phyloP scores from a whole-genome alignment of 768 basidiomycete genomes.

The Jaapia argillacea region DNA sequence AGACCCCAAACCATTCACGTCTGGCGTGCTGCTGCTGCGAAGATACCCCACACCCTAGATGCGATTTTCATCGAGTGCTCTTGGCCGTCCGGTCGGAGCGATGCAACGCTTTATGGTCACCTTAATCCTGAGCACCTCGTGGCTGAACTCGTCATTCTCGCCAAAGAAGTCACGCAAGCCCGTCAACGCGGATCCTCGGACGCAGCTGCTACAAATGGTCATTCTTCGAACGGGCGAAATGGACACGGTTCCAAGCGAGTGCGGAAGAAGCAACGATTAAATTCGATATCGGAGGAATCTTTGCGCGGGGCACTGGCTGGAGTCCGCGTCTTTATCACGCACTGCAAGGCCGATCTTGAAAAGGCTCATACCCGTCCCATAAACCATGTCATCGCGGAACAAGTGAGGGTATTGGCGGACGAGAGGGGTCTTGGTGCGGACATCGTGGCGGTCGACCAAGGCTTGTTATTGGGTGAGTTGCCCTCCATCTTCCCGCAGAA shows the following conservation, averaged over 20 bases:
- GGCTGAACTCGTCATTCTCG: conserved; percentile 63
- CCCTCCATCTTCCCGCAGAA: neutral
- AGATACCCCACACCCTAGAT: conserved; percentile 57
- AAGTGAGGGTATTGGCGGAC: conserved; percentile 56
- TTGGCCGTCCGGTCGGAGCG: conserved; percentile 62
- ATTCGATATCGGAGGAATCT: conserved; percentile 30
- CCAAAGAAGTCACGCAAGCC: conserved; percentile 49
- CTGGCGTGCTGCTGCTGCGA: conserved; percentile 76
- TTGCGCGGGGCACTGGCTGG: conserved; percentile 44
- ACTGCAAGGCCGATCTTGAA: conserved; percentile 76
- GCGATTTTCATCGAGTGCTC: conserved; percentile 96
- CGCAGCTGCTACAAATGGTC: neutral
- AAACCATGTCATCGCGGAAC: conserved; percentile 58
- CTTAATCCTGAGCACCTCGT: conserved; percentile 73
- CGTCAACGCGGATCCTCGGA: conserved; percentile 16
- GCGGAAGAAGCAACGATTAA: conserved; percentile 27
- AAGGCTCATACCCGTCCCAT: conserved; percentile 38
- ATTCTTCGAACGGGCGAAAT: too few species aligned
- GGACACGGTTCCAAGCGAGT: neutral
- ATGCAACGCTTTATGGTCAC: conserved; percentile 73
- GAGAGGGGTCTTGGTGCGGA: conserved; percentile 58
- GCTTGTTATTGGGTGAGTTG: conserved; percentile 67
- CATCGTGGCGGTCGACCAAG: conserved; percentile 65
- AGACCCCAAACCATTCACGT: conserved; percentile 55
- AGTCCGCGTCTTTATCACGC: conserved; percentile 67